Base-by-base conservation (phyloP, 2,329 filamentous ascomycete genomes). In the Teratosphaeria epicoccoides region DNA sequence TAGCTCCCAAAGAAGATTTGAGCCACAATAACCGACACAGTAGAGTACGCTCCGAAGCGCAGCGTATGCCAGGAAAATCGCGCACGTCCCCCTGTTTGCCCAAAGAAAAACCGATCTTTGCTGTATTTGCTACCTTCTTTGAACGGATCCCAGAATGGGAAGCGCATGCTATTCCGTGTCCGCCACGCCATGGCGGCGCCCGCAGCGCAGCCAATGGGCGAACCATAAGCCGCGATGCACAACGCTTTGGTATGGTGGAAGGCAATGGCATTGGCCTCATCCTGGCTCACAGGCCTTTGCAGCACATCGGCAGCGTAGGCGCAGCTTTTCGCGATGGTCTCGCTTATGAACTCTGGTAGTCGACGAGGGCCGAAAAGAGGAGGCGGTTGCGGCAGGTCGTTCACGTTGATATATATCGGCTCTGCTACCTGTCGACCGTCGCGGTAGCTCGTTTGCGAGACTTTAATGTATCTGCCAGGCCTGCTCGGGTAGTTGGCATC, bases 231-330 rank as follows among this genome's bases (percentile, higher is more conserved):
- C 9, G 66, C 68, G 4, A 65, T 65, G 33, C 67, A 59, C 28
- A 72, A 59, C 4, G 64, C 62, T 43, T 69, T 64, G 22, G 70
- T 67, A 24, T 69, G 60, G 52, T 73, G 68, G 51, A 57, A 68
- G 10, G 70, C 68, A 11, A 75, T 58, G 0, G 71, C 70, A 48
- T 73, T 69, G 6, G 68, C 63, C 59, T 76, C 73, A 11, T 71
- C 67, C 20, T 67, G 61, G 5, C 63, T 64, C 11, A 74, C 47
- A 1, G 66, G 62, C 10, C 73, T 66, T 4, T 66, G 61, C 9
- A 74, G 50, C 11, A 68, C 60, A 25, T 61, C 37, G 33, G 56
- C 52, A 1, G 58, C 61, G 54, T 59, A 67, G 55, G 46, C 60
- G 61, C 55, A 63, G 60, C 48, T 52, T 11, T 62, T 47, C 22